These are phyloP conservation scores for Amyloporia xantha DNA, from an alignment of 768 basidiomycete species.

Conservation along the genomic window DNA sequence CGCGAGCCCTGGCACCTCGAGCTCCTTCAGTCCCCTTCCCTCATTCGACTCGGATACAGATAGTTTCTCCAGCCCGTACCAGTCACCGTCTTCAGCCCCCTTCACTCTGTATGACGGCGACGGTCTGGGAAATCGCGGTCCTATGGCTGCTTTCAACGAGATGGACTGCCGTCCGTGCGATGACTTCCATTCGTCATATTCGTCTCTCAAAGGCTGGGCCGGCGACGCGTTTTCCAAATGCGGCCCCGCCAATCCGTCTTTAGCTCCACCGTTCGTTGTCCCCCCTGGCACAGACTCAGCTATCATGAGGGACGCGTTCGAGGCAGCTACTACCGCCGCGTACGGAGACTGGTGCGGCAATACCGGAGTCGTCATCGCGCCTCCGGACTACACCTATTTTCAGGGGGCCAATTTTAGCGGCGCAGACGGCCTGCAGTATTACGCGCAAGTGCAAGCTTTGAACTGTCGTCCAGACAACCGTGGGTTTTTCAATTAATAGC, in stretches of 20 bases:
- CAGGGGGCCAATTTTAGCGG: conserved; percentile 1
- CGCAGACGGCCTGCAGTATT: conserved; percentile 8
- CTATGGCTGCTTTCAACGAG: neutral
- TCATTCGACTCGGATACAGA: conserved; percentile 12
- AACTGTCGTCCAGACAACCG: conserved; percentile 17
- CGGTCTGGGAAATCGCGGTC: conserved; percentile 5
- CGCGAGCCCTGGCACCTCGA: conserved; percentile 1
- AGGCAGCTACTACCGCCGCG: conserved; percentile 17
- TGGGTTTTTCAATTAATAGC: neutral
- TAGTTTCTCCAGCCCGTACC: conserved; percentile 10
- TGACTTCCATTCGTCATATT: conserved; percentile 18
- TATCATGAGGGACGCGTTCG: conserved; percentile 21
- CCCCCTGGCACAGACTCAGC: conserved; percentile 13
- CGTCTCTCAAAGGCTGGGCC: conserved; percentile 24
- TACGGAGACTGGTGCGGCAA: conserved; percentile 12
- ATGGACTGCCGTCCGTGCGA: neutral
- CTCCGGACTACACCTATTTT: conserved; percentile 4
- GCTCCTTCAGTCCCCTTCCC: conserved; percentile 11
- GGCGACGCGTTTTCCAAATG: conserved; percentile 10
- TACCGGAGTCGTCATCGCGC: conserved; percentile 3
- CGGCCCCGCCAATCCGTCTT: neutral
- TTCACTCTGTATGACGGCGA: conserved; percentile 9
- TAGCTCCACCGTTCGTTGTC: conserved; percentile 11
- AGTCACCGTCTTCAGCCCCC: conserved; percentile 6
- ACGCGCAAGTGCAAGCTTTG: conserved; percentile 9